These are phyloP conservation scores for Mortierella polycephala DNA, from an alignment of 371 early-diverging fungal species.

Conservation along the genomic window DNA sequence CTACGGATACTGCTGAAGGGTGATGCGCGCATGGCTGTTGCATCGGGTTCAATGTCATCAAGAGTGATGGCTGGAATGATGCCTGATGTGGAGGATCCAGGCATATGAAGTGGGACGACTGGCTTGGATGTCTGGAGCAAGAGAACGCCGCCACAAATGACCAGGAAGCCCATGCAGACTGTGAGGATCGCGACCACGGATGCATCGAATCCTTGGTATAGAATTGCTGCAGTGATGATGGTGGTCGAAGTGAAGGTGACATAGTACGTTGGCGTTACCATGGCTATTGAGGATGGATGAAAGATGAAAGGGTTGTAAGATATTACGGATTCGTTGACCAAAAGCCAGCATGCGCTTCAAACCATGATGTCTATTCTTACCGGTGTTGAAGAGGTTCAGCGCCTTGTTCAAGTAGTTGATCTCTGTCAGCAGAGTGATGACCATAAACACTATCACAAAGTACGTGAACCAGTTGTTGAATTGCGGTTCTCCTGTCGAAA, in stretches of 20 bases:
- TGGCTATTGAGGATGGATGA: slow-evolving; percentile 56
- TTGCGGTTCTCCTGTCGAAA: slow-evolving; percentile 85
- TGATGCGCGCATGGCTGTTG: slow-evolving; percentile 51
- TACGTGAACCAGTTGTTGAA: slow-evolving; percentile 90
- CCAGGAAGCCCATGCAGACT: slow-evolving; percentile 90
- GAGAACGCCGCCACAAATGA: slow-evolving; percentile 72
- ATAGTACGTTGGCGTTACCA: slow-evolving; percentile 94
- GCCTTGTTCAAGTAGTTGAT: slow-evolving; percentile 98
- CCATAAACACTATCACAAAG: slow-evolving; percentile 81
- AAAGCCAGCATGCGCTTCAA: neutral
- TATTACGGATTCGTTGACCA: neutral
- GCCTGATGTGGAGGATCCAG: slow-evolving; percentile 25
- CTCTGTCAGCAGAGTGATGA: slow-evolving; percentile 84
- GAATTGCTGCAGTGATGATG: slow-evolving; percentile 87
- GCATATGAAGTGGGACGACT: slow-evolving; percentile 33
- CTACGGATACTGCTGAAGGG: slow-evolving; percentile 49
- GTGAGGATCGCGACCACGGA: slow-evolving; percentile 80
- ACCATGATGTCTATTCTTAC: slow-evolving; percentile 3
- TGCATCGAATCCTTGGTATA: slow-evolving; percentile 89
- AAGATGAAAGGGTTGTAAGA: neutral
- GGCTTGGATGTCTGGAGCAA: slow-evolving; percentile 56
- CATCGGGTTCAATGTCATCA: slow-evolving; percentile 45
- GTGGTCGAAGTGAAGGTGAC: slow-evolving; percentile 95
- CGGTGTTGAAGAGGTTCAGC: slow-evolving; percentile 90
- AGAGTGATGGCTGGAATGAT: slow-evolving; percentile 31